Evolutionary conservation across 805 yeast species (phyloP), one percentile per base, ranked within the genome.

Genomic region (Candida manassasensis): DNA sequence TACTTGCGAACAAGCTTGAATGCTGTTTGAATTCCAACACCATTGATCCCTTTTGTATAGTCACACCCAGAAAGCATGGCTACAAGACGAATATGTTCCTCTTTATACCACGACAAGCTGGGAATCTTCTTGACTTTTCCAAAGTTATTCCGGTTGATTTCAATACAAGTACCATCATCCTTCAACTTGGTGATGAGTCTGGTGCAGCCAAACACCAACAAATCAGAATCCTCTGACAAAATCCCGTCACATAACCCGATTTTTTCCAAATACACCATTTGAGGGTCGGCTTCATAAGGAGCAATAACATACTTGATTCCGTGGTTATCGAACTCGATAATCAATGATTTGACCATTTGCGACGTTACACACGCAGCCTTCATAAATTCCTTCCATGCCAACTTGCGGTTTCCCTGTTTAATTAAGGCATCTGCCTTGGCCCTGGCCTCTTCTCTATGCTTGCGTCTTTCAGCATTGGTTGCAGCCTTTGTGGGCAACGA

Each of bases 221-320:
- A 67, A 61, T 93, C 99, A 0, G 97, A 88, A 54, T 93, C 99
- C 52, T 93, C 99, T 27, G 95, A 81, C 6, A 93, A 69, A 4
- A 93, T 84, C 0, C 90, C 97, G 42, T 87, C 82, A 4, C 87
- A 90, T 1, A 77, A 35, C 0, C 90, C 90, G 0, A 60, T 44
- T 39, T 77, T 75, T 53, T 90, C 97, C 28, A 93, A 68, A 49
- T 80, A 87, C 7, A 89, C 97, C 83, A 93, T 77, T 57, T 93
- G 98, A 1, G 98, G 83, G 56, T 93, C 99, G 0, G 98, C 98
- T 61, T 93, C 99, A 54, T 87, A 93, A 0, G 99, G 99, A 0
- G 99, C 97, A 6, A 93, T 98, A 6, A 93, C 75, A 49, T 75
- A 90, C 40, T 69, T 73, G 32, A 93, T 77, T 1, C 60, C 57